These are phyloP conservation scores for Vanrija humicola DNA, from an alignment of 1,284 basidiomycete genomes.

Conservation along the genomic window DNA sequence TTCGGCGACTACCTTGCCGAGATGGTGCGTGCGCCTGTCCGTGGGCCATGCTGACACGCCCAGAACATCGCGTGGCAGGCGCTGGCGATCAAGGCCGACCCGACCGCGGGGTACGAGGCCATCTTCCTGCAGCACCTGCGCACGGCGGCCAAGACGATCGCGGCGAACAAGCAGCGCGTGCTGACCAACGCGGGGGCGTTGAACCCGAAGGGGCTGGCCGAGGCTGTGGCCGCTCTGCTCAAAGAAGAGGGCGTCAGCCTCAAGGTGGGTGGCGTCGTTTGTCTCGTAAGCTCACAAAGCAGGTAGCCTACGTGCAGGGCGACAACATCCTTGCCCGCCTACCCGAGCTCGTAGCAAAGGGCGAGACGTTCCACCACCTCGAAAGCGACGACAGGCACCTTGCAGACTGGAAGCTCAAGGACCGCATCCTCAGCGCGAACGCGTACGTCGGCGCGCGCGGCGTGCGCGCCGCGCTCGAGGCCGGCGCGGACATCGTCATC, in stretches of 20 bases:
- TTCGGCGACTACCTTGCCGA: constrained; percentile 23
- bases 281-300: not conserved
- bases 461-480: constrained; percentile 7
- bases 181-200: constrained; percentile 24
- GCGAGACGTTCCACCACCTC: constrained; percentile 16
- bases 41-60: no score
- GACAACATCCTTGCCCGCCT: constrained; percentile 13
- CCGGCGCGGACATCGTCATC: constrained; percentile 31
- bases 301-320: constrained; percentile 15
- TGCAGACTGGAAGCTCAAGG: constrained; percentile 6
- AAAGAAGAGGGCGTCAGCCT: constrained; percentile 1
- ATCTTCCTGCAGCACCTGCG: constrained; percentile 18
- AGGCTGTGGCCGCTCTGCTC: constrained; percentile 9
- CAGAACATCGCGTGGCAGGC: constrained; percentile 20
- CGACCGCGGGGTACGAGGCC: constrained; percentile 20
- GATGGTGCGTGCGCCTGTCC: constrained; percentile 1
- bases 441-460: constrained; percentile 19
- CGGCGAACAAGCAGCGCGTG: constrained; percentile 12
- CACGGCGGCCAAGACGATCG: constrained; percentile 12
- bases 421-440: constrained; percentile 11
- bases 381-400: constrained; percentile 7
- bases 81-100: constrained; percentile 13
- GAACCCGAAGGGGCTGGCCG: constrained; percentile 17
- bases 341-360: constrained; percentile 4
- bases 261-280: not conserved